These are phyloP conservation scores for Amanita brunnescens DNA, from an alignment of 768 basidiomycete genomes.

Conservation along the genomic window DNA sequence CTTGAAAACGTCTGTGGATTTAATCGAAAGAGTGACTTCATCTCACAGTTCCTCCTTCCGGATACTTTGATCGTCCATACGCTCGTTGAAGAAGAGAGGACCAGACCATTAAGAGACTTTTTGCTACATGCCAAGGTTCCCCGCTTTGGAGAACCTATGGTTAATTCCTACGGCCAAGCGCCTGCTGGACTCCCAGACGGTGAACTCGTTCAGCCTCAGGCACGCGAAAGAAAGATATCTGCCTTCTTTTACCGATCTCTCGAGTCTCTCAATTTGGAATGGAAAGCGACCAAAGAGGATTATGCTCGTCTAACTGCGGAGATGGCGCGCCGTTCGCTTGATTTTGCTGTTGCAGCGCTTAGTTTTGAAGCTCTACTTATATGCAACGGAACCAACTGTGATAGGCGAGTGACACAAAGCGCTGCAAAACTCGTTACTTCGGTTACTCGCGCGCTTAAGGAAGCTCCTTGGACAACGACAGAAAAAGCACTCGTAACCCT, in stretches of 20 bases:
- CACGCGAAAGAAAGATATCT: slow-evolving; percentile 55
- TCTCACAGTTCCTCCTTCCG: slow-evolving; percentile 52
- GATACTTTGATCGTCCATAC: slow-evolving; percentile 57
- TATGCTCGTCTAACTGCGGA: slow-evolving; percentile 46
- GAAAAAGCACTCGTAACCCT: slow-evolving; percentile 61
- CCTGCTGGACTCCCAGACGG: neutral
- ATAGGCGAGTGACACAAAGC: slow-evolving; percentile 51
- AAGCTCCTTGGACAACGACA: slow-evolving; percentile 43
- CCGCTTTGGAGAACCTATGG: slow-evolving; percentile 16
- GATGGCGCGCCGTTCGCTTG: slow-evolving; percentile 55
- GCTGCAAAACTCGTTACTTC: slow-evolving; percentile 43
- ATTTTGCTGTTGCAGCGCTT: slow-evolving; percentile 58
- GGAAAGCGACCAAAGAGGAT: slow-evolving; percentile 29
- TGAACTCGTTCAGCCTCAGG: slow-evolving; percentile 38
- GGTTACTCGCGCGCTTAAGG: slow-evolving; percentile 30
- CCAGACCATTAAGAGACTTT: slow-evolving; percentile 59
- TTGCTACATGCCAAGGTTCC: slow-evolving; percentile 60
- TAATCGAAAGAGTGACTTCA: slow-evolving; percentile 33
- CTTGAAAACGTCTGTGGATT: slow-evolving; percentile 59
- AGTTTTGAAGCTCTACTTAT: slow-evolving; percentile 60
- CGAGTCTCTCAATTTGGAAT: slow-evolving; percentile 39
- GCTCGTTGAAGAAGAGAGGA: slow-evolving; percentile 48
- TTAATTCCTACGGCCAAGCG: neutral
- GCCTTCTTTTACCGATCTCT: slow-evolving; percentile 55
- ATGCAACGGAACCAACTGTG: slow-evolving; percentile 55